phyloP scores from a whole-genome alignment of 2,329 filamentous ascomycete genomes.

The Fusarium anguioides region DNA sequence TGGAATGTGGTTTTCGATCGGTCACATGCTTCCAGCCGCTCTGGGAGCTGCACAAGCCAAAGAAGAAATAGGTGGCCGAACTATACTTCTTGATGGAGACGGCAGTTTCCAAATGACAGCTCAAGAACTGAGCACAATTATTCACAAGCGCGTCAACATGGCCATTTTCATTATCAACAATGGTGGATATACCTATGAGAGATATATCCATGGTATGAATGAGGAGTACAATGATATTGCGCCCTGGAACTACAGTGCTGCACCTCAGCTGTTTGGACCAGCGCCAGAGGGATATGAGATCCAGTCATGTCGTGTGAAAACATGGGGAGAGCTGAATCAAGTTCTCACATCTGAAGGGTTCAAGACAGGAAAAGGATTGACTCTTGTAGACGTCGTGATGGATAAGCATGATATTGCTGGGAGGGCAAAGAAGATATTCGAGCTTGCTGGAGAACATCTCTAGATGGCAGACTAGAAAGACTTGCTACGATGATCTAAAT shows the following conservation, averaged over 20 bases:
- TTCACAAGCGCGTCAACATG: background rate
- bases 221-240: constrained; percentile 11
- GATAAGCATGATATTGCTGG: constrained; percentile 7
- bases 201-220: constrained; percentile 15
- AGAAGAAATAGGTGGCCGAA: background rate
- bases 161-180: constrained; percentile 8
- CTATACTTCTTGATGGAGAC: constrained; percentile 10
- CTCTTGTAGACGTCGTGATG: constrained; percentile 18
- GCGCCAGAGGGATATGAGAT: background rate
- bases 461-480: background rate
- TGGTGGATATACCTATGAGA: background rate
- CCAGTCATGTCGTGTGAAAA: background rate
- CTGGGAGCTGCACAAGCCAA: constrained; percentile 10
- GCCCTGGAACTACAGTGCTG: constrained; percentile 15
- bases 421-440: background rate
- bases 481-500: background rate
- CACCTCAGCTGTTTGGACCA: background rate
- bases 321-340: background rate
- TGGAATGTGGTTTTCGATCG: constrained; percentile 25
- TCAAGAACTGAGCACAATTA: constrained; percentile 16
- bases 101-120: constrained; percentile 23
- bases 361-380: background rate
- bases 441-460: constrained; percentile 5
- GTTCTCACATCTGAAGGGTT: background rate
- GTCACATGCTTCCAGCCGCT: constrained; percentile 11